Evolutionary conservation across 2,329 filamentous ascomycete species (phyloP).

Genomic region (Aurifilum marmelostoma): DNA sequence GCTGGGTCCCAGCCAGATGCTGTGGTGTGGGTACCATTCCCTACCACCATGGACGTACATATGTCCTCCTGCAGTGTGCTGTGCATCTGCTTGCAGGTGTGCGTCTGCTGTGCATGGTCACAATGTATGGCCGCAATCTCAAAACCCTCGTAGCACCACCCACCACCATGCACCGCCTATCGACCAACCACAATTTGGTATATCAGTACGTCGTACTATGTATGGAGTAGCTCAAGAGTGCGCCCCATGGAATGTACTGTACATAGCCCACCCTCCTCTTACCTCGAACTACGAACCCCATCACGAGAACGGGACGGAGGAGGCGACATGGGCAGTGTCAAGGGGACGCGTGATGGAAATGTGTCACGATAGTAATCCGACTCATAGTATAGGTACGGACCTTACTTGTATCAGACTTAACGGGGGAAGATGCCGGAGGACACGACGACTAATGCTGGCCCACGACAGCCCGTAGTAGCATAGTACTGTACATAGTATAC

Average conservation of each 20-base stretch:
- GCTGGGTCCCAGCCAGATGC: neutral
- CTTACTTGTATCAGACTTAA: neutral
- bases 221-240: neutral
- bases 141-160: neutral
- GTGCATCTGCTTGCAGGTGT: neutral
- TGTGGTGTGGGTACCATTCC: neutral
- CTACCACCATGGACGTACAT: neutral
- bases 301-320: neutral
- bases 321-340: neutral
- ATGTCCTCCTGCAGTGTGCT: neutral
- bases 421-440: neutral
- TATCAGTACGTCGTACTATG: neutral
- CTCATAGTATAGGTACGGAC: neutral
- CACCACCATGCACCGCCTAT: no score
- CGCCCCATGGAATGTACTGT: neutral
- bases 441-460: neutral
- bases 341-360: slow-evolving; percentile 8
- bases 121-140: neutral
- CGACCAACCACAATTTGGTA: neutral
- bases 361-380: slow-evolving; percentile 9
- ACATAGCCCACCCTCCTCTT: neutral
- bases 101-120: neutral
- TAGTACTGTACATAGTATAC: neutral
- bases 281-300: neutral
- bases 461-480: neutral